Evolutionary conservation across 2,329 filamentous ascomycete species (phyloP).

Genomic region (Falciphora oryzae): DNA sequence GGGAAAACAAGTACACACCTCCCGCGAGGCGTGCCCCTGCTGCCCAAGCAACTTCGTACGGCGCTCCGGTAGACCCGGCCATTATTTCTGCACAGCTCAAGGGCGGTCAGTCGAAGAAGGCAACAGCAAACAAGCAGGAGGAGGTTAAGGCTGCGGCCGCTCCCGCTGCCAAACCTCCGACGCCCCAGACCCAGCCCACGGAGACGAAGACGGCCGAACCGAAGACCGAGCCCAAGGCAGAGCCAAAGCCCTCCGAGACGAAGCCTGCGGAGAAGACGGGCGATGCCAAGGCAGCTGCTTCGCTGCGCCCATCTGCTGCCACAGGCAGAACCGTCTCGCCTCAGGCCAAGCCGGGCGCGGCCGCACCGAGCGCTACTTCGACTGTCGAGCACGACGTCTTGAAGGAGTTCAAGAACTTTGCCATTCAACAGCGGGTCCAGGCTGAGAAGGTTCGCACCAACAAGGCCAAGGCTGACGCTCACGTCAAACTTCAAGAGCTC

Average conservation of each 20-base stretch:
- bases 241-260: constrained; percentile 24
- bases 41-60: constrained; percentile 64
- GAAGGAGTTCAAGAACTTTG: constrained; percentile 60
- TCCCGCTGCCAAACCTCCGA: constrained; percentile 17
- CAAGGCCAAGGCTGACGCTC: constrained; percentile 70
- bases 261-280: constrained; percentile 21
- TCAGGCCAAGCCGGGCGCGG: constrained; percentile 31
- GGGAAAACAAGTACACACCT: constrained; percentile 75
- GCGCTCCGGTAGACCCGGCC: constrained; percentile 76
- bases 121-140: constrained; percentile 30
- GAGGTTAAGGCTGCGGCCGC: constrained; percentile 24
- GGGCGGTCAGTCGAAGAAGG: constrained; percentile 35
- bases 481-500: constrained; percentile 86
- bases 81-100: constrained; percentile 84
- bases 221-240: constrained; percentile 27
- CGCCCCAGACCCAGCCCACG: constrained; percentile 13
- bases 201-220: constrained; percentile 28
- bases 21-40: constrained; percentile 79
- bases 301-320: constrained; percentile 28
- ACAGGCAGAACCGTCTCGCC: constrained; percentile 36
- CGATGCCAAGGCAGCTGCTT: constrained; percentile 13
- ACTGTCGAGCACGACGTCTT: constrained; percentile 59
- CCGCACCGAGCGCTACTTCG: constrained; percentile 47
- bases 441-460: constrained; percentile 50
- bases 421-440: constrained; percentile 47